A percentile compares a stretch with the other conserved stretches of the same genome.
These are phyloP conservation scores for Colletotrichum sp. DNA, from an alignment of 2,329 filamentous ascomycete species.

Conservation along the genomic window DNA sequence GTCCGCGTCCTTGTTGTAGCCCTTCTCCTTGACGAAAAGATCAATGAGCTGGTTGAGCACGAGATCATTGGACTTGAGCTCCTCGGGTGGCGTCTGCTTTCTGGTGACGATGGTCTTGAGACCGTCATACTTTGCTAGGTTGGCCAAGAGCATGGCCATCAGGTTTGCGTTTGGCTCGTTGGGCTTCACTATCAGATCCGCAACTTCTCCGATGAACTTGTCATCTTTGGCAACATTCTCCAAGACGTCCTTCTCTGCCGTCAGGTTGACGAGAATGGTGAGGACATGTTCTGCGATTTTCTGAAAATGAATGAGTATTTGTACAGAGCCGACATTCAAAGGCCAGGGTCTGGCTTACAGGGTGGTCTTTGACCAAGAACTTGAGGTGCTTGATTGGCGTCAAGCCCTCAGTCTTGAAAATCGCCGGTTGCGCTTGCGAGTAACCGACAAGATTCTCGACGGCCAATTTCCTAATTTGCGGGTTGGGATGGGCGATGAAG, in stretches of 20 bases:
- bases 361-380: constrained; percentile 82
- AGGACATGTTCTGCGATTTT: constrained; percentile 92
- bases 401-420: constrained; percentile 85
- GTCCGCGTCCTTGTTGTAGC: constrained; percentile 84
- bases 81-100: constrained; percentile 70
- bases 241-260: constrained; percentile 77
- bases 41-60: constrained; percentile 93
- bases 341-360: constrained; percentile 54
- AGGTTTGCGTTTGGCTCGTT: constrained; percentile 85
- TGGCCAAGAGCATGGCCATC: constrained; percentile 90
- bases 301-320: constrained; percentile 42
- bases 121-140: constrained; percentile 81
- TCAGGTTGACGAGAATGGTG: constrained; percentile 87
- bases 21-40: constrained; percentile 90
- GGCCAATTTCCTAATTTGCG: constrained; percentile 85
- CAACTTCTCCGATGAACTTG: constrained; percentile 75
- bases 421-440: constrained; percentile 70
- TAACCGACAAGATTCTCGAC: constrained; percentile 88
- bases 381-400: constrained; percentile 87
- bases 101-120: constrained; percentile 72
- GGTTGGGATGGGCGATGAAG: constrained; percentile 91
- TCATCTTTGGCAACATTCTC: constrained; percentile 78
- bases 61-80: constrained; percentile 73
- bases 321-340: not conserved
- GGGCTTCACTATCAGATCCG: constrained; percentile 75